A percentile compares a stretch with the other conserved stretches of the same genome.
Conservation (phyloP, 805 yeast species). For the Lipomyces orientalis region DNA sequence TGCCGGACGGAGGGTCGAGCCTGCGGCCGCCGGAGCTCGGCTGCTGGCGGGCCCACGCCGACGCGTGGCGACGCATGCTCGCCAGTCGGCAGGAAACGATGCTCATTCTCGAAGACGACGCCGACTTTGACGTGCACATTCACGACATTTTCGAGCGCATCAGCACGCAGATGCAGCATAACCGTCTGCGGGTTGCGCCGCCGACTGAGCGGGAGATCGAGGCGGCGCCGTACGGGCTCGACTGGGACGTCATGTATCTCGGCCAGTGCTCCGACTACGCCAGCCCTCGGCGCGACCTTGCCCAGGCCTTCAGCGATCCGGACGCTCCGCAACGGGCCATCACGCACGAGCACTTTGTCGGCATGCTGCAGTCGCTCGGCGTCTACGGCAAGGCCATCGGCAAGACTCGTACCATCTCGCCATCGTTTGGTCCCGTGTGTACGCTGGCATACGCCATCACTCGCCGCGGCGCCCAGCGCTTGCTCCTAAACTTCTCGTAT, state of each 20-base stretch:
- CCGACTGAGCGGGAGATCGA: slow-evolving; percentile 19
- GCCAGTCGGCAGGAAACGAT: slow-evolving; percentile 20
- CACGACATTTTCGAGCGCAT: slow-evolving; percentile 23
- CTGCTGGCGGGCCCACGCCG: slow-evolving; percentile 32
- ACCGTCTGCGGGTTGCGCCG: slow-evolving; percentile 21
- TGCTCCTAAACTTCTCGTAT: slow-evolving; percentile 13
- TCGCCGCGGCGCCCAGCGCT: slow-evolving; percentile 16
- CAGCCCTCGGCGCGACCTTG: slow-evolving; percentile 19
- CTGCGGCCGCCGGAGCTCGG: slow-evolving; percentile 24
- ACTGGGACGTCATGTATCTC: slow-evolving; percentile 29
- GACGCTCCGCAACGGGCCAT: slow-evolving; percentile 19
- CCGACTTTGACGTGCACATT: slow-evolving; percentile 26
- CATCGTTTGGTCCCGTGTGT: slow-evolving; percentile 28
- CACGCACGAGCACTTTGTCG: slow-evolving; percentile 15
- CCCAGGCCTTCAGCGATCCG: slow-evolving; percentile 20
- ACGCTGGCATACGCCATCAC: slow-evolving; percentile 25
- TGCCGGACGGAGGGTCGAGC: slow-evolving; percentile 23
- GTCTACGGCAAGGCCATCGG: slow-evolving; percentile 21
- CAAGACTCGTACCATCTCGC: slow-evolving; percentile 18
- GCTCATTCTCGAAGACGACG: slow-evolving; percentile 30
- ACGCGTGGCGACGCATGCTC: slow-evolving; percentile 27
- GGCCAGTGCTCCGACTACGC: slow-evolving; percentile 31
- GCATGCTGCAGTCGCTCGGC: slow-evolving; percentile 15
- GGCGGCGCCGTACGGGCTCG: slow-evolving; percentile 30
- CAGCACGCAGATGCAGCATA: slow-evolving; percentile 26